Base-by-base conservation (phyloP, 257 asterid genomes). In the Handroanthus guayacan region DNA sequence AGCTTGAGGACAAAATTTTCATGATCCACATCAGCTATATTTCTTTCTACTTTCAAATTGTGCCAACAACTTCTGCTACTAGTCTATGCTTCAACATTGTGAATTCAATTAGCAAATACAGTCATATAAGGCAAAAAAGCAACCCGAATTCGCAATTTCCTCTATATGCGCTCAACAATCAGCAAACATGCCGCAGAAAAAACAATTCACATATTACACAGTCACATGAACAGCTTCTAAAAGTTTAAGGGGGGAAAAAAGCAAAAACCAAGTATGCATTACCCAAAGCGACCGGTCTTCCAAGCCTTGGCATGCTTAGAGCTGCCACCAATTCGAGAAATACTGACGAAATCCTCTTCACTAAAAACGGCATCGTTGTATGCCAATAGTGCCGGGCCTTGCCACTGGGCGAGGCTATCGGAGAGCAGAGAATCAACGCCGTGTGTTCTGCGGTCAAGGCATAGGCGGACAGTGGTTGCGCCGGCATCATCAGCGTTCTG, bases 401-500 rank as follows among this genome's bases (percentile, higher is more conserved):
- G 98, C 95, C 97, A 94, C 88, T 85, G 92, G 1, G 91, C 90
- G 31, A 94, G 90, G 71, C 81, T 71, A 61, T 84, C 87, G 14
- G 97, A 87, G 38, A 94, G 87, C 70, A 94, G 85, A 45, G 97
- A 90, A 16, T 86, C 80, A 31, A 82, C 79, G 55, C 81, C 87
- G 68, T 94, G 98, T 18, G 83, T 66, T 57, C 97, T 83, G 52
- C 96, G 93, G 81, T 94, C 98, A 52, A 94, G 93, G 86, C 98
- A 94, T 54, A 94, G 88, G 73, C 93, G 86, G 71, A 94, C 90
- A 75, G 87, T 89, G 80, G 98, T 90, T 65, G 98, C 98, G 67
- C 98, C 98, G 56, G 97, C 98, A 78, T 94, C 98, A 67, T 94
- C 98, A 72, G 98, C 98, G 84, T 94, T 94, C 87, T 94, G 98